Conservation (phyloP, 192 early-diverging fungal genomes). For the Coemansia sp. region DNA sequence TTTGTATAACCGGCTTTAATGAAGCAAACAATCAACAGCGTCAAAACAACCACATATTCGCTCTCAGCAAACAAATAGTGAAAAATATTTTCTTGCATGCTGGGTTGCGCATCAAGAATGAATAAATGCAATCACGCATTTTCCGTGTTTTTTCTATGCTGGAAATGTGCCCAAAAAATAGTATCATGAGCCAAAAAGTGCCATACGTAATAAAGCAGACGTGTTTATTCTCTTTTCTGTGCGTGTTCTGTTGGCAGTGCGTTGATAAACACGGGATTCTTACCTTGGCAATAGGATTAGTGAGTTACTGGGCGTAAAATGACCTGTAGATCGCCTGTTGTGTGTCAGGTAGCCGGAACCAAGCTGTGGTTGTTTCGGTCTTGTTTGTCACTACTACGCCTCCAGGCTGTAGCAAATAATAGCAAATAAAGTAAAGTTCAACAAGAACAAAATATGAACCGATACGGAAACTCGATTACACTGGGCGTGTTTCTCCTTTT, state of each 20-base stretch:
- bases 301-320: neutral
- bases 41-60: no score
- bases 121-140: no score
- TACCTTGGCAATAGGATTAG: neutral
- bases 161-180: no score
- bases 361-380: neutral
- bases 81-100: no score
- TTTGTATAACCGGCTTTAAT: neutral
- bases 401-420: neutral
- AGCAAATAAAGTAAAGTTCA: neutral
- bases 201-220: no score
- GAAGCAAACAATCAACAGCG: neutral
- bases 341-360: neutral
- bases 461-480: neutral
- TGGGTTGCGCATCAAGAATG: no score
- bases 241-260: no score
- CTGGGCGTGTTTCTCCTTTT: neutral
- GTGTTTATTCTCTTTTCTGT: no score
- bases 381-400: neutral
- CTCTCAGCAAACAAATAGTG: no score
- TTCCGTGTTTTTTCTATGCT: no score
- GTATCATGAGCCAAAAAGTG: no score
- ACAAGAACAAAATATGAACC: neutral
- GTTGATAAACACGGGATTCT: neutral
- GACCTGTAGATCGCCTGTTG: neutral